Evolutionary conservation across 2,329 filamentous ascomycete species (phyloP), one percentile per base, ranked within the genome.

Genomic region (Fusarium udum): DNA sequence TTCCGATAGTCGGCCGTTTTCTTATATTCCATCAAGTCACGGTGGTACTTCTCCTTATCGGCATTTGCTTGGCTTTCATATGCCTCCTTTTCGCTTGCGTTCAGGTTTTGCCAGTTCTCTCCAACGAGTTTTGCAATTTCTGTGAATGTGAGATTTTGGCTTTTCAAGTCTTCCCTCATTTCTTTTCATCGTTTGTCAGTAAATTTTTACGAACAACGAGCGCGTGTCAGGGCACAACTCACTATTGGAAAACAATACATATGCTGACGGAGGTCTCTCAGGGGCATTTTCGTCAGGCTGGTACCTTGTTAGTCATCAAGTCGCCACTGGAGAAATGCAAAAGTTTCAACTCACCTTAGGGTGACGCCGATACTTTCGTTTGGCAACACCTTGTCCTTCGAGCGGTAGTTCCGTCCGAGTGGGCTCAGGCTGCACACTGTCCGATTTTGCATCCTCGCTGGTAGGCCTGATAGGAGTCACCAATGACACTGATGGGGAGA

Each of bases 201-300:
- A 56, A 42, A 22, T 18, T 11, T 36, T 22, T 16, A 24, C 40
- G 34, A 20, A 51, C 11, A 36, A 8, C 22, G 13, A 16, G 15
- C 8, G 26, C 4, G 24, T 26, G 20, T 14, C 13, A 16, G 36
- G 45, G 36, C 24, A 32, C 12, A 37, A 86, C 91, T 84, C 82
- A 93, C 92, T 93, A 77, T 95, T 95, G 2, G 93, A 95, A 78
- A 96, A 96, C 22, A 95, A 88, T 18, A 95, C 93, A 82, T 95
- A 95, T 56, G 93, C 93, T 9, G 93, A 95, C 1, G 93, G 92
- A 3, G 93, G 92, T 31, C 93, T 87, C 78, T 95, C 93, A 4
- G 93, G 93, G 1, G 93, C 93, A 83, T 93, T 90, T 66, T 94
- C 92, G 75, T 96, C 93, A 7, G 92, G 87, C 90, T 94, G 31